Percentiles rank a stretch among this genome's conserved stretches.
phyloP scores from a whole-genome alignment of 805 yeast species.

The Cephaloascus albidus region DNA sequence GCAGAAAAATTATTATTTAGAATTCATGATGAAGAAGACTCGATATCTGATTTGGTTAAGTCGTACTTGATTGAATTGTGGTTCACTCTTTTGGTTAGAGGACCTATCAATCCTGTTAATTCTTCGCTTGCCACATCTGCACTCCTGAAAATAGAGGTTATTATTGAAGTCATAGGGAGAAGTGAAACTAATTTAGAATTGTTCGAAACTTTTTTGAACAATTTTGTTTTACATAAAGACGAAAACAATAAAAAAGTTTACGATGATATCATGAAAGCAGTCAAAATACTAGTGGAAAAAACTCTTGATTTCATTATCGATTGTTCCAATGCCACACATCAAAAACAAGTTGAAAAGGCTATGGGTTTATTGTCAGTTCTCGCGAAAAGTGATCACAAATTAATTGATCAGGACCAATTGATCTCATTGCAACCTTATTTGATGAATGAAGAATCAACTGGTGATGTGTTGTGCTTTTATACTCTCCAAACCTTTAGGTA shows the following conservation, averaged over 20 bases:
- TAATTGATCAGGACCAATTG: slow-evolving; percentile 61
- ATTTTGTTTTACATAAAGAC: slow-evolving; percentile 25
- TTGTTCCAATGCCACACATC: slow-evolving; percentile 14
- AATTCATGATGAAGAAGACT: slow-evolving; percentile 64
- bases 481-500: slow-evolving; percentile 46
- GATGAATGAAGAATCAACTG: slow-evolving; percentile 33
- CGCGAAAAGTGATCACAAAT: slow-evolving; percentile 39
- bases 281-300: slow-evolving; percentile 20
- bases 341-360: slow-evolving; percentile 17
- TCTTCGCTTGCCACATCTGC: slow-evolving; percentile 1
- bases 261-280: slow-evolving; percentile 7
- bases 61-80: slow-evolving; percentile 8
- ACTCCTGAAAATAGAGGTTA: slow-evolving; percentile 14
- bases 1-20: slow-evolving; percentile 43
- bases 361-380: slow-evolving; percentile 48
- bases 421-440: slow-evolving; percentile 57
- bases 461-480: slow-evolving; percentile 31
- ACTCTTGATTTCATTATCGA: slow-evolving; percentile 27
- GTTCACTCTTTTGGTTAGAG: slow-evolving; percentile 9
- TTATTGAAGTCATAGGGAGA: slow-evolving; percentile 26
- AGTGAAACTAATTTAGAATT: slow-evolving; percentile 29
- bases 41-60: slow-evolving; percentile 5
- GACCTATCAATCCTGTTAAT: slow-evolving; percentile 1
- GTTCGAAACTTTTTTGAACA: slow-evolving; percentile 39
- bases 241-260: slow-evolving; percentile 9